Evolutionary conservation across 805 yeast species (phyloP), one percentile per base, ranked within the genome.

Genomic region (Yamadazyma takamatsuzukensis): DNA sequence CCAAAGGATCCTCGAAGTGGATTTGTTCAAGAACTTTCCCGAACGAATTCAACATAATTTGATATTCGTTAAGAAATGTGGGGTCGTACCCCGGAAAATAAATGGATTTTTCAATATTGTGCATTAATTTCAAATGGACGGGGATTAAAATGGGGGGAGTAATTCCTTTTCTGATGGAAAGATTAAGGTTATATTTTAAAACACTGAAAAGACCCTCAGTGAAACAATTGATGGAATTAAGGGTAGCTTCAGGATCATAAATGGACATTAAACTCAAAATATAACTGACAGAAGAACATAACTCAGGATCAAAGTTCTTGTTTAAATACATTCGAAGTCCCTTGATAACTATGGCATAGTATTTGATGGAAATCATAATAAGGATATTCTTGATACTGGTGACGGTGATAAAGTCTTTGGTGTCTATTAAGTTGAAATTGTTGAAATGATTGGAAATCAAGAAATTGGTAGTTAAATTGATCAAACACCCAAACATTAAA

Each of bases 201-300:
- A 61, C 55, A 19, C 63, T 48, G 33, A 64, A 61, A 34, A 64
- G 44, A 2, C 71, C 71, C 37, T 64, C 67, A 18, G 67, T 48
- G 41, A 63, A 64, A 34, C 71, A 64, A 21, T 49, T 49, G 18
- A 58, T 51, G 16, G 67, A 59, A 39, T 53, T 44, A 11, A 53
- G 37, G 1, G 67, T 61, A 9, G 68, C 70, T 37, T 61, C 68
- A 1, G 69, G 71, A 34, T 64, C 70, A 41, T 64, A 64, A 22
- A 64, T 59, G 11, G 68, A 53, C 68, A 63, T 63, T 29, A 64
- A 43, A 32, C 61, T 52, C 27, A 64, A 46, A 22, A 64, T 53
- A 39, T 63, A 64, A 13, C 67, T 59, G 12, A 57, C 58, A 6
- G 55, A 49, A 0, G 68, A 54, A 21, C 62, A 56, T 19, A 53